Evolutionary conservation across 163 green algal species (phyloP).

Genomic region (Coccomyxa subellipsoidea): DNA sequence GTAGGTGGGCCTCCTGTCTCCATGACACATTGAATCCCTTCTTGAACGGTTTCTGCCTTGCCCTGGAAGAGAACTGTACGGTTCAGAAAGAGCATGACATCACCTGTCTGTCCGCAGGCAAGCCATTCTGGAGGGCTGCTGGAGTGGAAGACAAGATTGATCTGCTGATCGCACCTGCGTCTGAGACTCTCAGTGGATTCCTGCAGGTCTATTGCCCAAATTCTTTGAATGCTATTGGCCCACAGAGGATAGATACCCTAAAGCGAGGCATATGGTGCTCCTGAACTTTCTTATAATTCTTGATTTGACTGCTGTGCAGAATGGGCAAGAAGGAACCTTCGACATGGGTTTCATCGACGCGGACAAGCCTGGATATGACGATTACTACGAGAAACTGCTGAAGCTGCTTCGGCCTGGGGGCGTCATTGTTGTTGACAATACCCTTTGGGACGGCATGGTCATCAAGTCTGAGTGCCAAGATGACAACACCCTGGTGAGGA

Average conservation of each 20-base stretch:
- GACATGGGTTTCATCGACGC: slow-evolving; percentile 49
- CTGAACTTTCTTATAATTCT: background rate
- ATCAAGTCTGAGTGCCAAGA: slow-evolving; percentile 15
- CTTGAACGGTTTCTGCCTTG: background rate
- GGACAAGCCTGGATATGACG: slow-evolving; percentile 43
- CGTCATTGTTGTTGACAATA: slow-evolving; percentile 58
- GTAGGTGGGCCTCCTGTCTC: background rate
- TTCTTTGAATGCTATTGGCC: background rate
- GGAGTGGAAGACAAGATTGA: slow-evolving; percentile 32
- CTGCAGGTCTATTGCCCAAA: background rate
- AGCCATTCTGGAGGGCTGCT: slow-evolving; percentile 33
- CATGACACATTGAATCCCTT: background rate
- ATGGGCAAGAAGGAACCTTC: slow-evolving; percentile 21
- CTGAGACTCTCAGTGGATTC: slow-evolving; percentile 15
- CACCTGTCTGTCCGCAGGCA: slow-evolving; percentile 10
- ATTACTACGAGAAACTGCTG: slow-evolving; percentile 50
- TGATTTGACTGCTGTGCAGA: background rate
- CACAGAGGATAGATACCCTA: background rate
- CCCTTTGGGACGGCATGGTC: slow-evolving; percentile 48
- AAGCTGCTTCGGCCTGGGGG: slow-evolving; percentile 49
- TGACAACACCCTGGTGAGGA: slow-evolving; percentile 19
- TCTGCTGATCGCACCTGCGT: slow-evolving; percentile 14
- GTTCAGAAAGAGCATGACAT: background rate
- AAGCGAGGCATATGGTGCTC: background rate
- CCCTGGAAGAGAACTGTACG: background rate